phyloP scores from a whole-genome alignment of 192 early-diverging fungal genomes.

The Backusella westeae region DNA sequence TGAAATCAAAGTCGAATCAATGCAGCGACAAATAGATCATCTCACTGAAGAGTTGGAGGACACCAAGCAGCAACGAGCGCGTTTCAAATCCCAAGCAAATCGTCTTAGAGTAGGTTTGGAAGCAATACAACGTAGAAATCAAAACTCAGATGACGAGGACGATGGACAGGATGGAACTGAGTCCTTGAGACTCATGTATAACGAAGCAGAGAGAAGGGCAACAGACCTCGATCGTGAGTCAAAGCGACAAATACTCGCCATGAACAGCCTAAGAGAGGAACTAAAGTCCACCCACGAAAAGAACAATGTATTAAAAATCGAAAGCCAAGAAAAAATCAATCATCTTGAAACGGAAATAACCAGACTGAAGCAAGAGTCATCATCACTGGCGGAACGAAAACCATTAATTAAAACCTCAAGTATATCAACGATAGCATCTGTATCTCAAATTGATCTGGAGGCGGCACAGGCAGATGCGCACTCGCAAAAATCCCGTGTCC shows the following conservation, averaged over 20 bases:
- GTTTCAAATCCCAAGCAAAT: slow-evolving; percentile 16
- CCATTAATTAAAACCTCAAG: not conserved
- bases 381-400: not conserved
- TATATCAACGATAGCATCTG: not conserved
- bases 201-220: not conserved
- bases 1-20: not conserved
- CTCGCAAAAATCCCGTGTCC: not conserved
- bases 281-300: not conserved
- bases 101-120: slow-evolving; percentile 8
- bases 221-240: slow-evolving; percentile 5
- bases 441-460: not conserved
- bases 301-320: not conserved
- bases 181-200: not conserved
- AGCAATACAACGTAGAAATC: slow-evolving; percentile 5
- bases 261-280: not conserved
- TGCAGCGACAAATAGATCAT: not conserved
- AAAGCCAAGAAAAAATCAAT: not conserved
- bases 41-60: slow-evolving; percentile 5
- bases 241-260: not conserved
- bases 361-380: not conserved
- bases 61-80: not conserved
- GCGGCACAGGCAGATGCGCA: not conserved
- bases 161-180: not conserved
- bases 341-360: not conserved
- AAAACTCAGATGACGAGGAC: not conserved